Conservation (phyloP, 1,139 yeast species). For the Scheffersomyces titani region DNA sequence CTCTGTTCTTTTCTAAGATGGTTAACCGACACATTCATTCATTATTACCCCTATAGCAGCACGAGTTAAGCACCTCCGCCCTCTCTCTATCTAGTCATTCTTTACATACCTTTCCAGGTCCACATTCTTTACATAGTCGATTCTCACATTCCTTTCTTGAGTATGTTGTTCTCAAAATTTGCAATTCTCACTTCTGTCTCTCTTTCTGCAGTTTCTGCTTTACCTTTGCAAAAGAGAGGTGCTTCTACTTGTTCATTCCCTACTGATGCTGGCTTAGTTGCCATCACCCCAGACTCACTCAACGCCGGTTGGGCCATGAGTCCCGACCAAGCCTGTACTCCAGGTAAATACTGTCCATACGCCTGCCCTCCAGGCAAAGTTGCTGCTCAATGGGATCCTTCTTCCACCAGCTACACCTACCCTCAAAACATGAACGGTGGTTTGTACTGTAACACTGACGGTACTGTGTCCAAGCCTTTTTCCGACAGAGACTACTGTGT, state of each 20-base stretch:
- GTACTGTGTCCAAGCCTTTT: constrained; percentile 66
- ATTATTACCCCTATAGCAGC: neutral
- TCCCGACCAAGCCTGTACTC: constrained; percentile 69
- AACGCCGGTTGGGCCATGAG: constrained; percentile 91
- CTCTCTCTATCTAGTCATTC: neutral
- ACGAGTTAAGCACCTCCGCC: neutral
- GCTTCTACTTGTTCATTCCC: constrained; percentile 66
- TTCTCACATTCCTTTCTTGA: constrained; percentile 7
- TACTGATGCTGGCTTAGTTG: constrained; percentile 60
- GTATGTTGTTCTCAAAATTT: constrained; percentile 22
- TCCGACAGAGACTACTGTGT: constrained; percentile 63
- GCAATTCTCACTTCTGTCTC: constrained; percentile 18
- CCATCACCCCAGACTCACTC: constrained; percentile 55
- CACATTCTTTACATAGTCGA: constrained; percentile 2
- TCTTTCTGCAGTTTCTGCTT: constrained; percentile 22
- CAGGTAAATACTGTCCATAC: constrained; percentile 82
- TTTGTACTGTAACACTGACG: constrained; percentile 69
- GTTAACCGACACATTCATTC: neutral
- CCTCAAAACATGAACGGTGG: constrained; percentile 86
- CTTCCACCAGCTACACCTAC: constrained; percentile 57
- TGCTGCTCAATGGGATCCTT: constrained; percentile 77
- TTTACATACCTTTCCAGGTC: neutral
- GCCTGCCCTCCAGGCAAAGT: constrained; percentile 86
- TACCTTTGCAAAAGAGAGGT: constrained; percentile 30
- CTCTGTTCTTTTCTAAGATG: neutral